Base-by-base conservation (phyloP, 305 asterid species). In the Euphrasia arctica region DNA sequence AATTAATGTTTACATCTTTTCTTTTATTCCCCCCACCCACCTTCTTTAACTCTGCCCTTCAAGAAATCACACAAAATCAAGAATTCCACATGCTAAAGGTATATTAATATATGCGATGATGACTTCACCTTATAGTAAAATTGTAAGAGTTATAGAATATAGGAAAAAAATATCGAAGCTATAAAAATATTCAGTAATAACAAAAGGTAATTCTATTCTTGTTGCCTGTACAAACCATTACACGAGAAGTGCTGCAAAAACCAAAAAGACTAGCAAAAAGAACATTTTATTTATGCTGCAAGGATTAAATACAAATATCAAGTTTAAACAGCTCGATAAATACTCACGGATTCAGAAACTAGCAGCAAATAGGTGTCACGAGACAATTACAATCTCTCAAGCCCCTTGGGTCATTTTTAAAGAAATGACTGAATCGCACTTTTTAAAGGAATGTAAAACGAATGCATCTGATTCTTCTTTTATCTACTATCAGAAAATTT, bases 391-490 rank as follows among this genome's bases (percentile, higher is more conserved):
- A 39, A 39, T 7, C 43, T 39, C 43, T 39, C 9, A 8, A 39
- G 43, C 11, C 43, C 43, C 43, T 8, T 39, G 43, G 43, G 9
- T 39, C 43, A 39, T 7, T 39, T 39, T 39, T 39, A 39, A 6
- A 39, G 43, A 39, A 39, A 39, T 18, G 63, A 62, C 28, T 32
- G 11, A 18, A 25, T 18, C 15, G 2, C 52, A 65, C 5, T 25
- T 47, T 43, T 32, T 43, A 62, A 41, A 39, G 39, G 54, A 61
- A 6, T 50, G 47, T 9, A 60, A 68, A 13, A 36, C 39, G 15
- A 6, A 36, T 25, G 49, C 25, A 52, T 52, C 4, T 3, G 45
- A 57, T 32, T 10, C n/a, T 41, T 22, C 1, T 3, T 10, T 43
- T 10, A 43, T 12, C 41, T 58, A 63, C 29, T 15, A 9, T 15